Evolutionary conservation across 257 asterid genomes (phyloP), one percentile per base, ranked within the genome.

Genomic region (Solanum raphanifolium): DNA sequence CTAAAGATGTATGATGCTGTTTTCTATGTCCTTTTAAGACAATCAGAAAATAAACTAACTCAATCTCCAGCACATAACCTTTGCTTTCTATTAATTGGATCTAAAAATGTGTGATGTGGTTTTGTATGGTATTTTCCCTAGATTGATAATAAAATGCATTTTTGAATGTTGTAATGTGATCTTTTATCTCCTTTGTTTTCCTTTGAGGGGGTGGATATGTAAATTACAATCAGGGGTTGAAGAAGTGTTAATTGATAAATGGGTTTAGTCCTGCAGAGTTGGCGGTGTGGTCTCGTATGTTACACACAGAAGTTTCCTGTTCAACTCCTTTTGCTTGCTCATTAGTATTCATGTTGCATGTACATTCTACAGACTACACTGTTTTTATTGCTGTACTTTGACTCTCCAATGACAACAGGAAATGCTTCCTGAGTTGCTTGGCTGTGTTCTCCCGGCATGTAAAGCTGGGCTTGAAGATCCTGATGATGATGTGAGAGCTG

Each of bases 401-500:
- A 83, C 85, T 88, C 88, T 88, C 65, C 83, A 74, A 78, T 90
- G 91, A 73, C 65, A 87, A 89, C 94, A 97, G 99, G 99, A 97
- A 88, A 92, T 97, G 98, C 96, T 96, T 84, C 92, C 89, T 87
- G 95, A 93, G 85, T 93, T 97, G 92, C 97, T 97, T 90, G 94
- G 91, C 62, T 86, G 86, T 91, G 95, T 97, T 83, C 95, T 97
- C 71, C 99, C 99, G 83, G 98, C 98, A 60, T 97, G 99, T 92
- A 96, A 93, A 92, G 91, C 93, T 91, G 99, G 99, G 85, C 98
- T 97, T 86, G 99, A 97, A 91, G 99, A 97, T 91, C 98, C 99
- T 72, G 99, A 97, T 90, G 99, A 97, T 92, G 99, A 97, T 89
- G 99, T 97, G 60, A 95, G 99, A 91, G 99, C 99, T 72, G 99